These are phyloP conservation scores for Termitomyces sp. DNA, from an alignment of 768 basidiomycete genomes.

Conservation along the genomic window DNA sequence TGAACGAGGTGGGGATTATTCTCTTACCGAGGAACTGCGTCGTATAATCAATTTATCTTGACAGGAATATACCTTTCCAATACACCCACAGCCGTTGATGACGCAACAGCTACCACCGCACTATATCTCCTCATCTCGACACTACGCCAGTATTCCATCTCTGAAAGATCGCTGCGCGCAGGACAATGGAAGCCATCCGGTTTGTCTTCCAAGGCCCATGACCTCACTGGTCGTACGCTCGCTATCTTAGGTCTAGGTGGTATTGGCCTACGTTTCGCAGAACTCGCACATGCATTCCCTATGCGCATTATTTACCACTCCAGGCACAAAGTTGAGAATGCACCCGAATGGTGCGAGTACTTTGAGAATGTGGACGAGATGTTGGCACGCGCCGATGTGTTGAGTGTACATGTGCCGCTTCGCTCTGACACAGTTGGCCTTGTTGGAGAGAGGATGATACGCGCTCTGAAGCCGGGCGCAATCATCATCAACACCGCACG, in stretches of 20 bases:
- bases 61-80: conserved; percentile 78
- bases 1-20: conserved; percentile 43
- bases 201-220: conserved; percentile 44
- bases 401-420: conserved; percentile 84
- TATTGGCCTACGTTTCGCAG: conserved; percentile 65
- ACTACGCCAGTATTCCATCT: conserved; percentile 64
- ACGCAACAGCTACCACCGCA: conserved; percentile 86
- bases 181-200: conserved; percentile 57
- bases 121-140: conserved; percentile 78
- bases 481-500: conserved; percentile 85
- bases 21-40: not conserved
- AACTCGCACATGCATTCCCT: conserved; percentile 73
- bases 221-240: conserved; percentile 62
- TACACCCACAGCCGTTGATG: conserved; percentile 86
- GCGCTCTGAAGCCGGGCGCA: conserved; percentile 68
- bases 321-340: conserved; percentile 47
- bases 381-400: conserved; percentile 67
- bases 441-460: conserved; percentile 71
- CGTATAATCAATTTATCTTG: conserved; percentile 1
- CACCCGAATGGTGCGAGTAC: conserved; percentile 75
- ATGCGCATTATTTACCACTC: conserved; percentile 88
- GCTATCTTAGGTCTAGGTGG: conserved; percentile 76
- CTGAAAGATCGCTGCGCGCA: conserved; percentile 52
- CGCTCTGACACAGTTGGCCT: conserved; percentile 66
- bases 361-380: conserved; percentile 57